phyloP scores from a whole-genome alignment of 805 yeast species.

The Saccharomycopsis fodiens region DNA sequence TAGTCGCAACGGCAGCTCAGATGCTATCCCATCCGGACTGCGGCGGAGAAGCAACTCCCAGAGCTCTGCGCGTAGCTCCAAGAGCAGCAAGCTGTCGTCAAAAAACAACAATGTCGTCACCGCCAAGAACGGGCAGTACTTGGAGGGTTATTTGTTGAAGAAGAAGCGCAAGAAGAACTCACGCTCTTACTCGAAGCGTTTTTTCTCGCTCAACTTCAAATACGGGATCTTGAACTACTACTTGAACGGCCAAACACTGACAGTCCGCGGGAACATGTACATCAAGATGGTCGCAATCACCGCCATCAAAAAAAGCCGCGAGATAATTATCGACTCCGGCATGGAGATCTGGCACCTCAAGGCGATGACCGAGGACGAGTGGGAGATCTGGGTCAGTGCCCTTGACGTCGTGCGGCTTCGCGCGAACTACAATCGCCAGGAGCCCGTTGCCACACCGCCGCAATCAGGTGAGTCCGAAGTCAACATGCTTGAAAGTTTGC shows the following conservation, averaged over 20 bases:
- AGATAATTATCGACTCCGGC: conserved; percentile 85
- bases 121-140: conserved; percentile 57
- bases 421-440: conserved; percentile 7
- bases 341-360: conserved; percentile 89
- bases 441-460: background rate
- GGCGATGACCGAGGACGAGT: conserved; percentile 56
- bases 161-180: conserved; percentile 67
- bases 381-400: conserved; percentile 78
- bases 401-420: conserved; percentile 38
- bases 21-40: background rate
- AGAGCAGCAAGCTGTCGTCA: conserved; percentile 19
- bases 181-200: conserved; percentile 82
- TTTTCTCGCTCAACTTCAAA: conserved; percentile 73
- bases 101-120: conserved; percentile 23
- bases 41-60: conserved; percentile 9
- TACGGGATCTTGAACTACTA: conserved; percentile 81
- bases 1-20: background rate
- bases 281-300: conserved; percentile 74
- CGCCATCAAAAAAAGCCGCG: conserved; percentile 58
- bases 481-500: conserved; percentile 2
- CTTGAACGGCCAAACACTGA: conserved; percentile 58
- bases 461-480: background rate
- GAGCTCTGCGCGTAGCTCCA: conserved; percentile 14
- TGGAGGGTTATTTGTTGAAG: conserved; percentile 75
- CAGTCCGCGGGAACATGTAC: conserved; percentile 88